These are phyloP conservation scores for Coccomyxa sp. DNA, from an alignment of 139 green algal species.

Conservation along the genomic window DNA sequence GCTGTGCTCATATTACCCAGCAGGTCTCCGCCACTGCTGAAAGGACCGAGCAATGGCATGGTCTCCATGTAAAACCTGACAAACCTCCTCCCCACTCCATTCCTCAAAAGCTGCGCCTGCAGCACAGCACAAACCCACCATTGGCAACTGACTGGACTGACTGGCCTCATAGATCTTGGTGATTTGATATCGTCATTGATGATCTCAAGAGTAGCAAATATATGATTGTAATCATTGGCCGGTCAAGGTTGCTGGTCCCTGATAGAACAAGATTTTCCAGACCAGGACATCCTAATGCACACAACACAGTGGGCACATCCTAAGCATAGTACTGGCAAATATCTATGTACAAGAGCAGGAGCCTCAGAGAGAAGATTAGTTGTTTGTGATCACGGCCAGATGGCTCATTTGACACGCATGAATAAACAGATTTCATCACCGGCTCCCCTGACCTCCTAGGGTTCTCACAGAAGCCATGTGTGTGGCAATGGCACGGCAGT, in stretches of 20 bases:
- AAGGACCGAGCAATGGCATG: too few relatives aligned
- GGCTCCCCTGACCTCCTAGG: not conserved
- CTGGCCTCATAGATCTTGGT: slow-evolving; percentile 36
- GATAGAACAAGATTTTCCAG: not conserved
- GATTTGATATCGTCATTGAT: slow-evolving; percentile 29
- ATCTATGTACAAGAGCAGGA: not conserved
- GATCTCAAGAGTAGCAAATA: slow-evolving; percentile 37
- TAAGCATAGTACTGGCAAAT: not conserved
- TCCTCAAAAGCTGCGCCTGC: too few relatives aligned
- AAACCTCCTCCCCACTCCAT: too few relatives aligned
- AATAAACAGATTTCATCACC: slow-evolving; percentile 25
- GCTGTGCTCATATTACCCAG: too few relatives aligned
- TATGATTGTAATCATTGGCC: slow-evolving; percentile 24
- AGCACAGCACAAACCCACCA: too few relatives aligned
- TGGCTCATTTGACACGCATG: slow-evolving; percentile 35
- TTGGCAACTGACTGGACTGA: too few relatives aligned
- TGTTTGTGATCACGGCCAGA: slow-evolving; percentile 2
- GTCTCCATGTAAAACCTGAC: too few relatives aligned
- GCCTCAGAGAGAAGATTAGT: slow-evolving; percentile 32
- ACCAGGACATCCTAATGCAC: not conserved
- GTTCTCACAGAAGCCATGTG: not conserved
- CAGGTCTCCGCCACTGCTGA: too few relatives aligned
- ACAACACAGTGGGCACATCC: not conserved
- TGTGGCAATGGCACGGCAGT: not conserved
- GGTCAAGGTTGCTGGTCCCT: too few relatives aligned